Evolutionary conservation across 1,139 yeast species (phyloP).

Genomic region (Debaryomyces robertsiae): DNA sequence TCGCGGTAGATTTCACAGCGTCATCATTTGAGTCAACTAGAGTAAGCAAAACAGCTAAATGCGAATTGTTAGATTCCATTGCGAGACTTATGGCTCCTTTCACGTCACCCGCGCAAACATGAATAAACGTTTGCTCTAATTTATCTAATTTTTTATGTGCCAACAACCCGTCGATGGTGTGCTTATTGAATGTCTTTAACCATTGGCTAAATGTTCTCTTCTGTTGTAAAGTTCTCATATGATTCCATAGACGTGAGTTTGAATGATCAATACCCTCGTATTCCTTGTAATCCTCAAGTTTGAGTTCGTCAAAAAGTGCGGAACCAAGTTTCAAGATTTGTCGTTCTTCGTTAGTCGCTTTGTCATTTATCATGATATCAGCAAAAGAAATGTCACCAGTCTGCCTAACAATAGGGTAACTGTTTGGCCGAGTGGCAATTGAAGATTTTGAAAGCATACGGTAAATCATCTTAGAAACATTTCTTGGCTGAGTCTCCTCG

Average conservation of each 20-base stretch:
- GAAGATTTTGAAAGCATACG: slow-evolving; percentile 24
- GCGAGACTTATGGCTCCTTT: slow-evolving; percentile 65
- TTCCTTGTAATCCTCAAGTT: slow-evolving; percentile 7
- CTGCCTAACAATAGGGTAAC: slow-evolving; percentile 28
- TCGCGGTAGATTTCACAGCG: slow-evolving; percentile 56
- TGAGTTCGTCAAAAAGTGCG: slow-evolving; percentile 25
- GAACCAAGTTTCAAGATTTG: slow-evolving; percentile 17
- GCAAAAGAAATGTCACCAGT: slow-evolving; percentile 26
- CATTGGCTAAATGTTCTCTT: slow-evolving; percentile 48
- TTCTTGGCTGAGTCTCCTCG: slow-evolving; percentile 22
- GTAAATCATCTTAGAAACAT: slow-evolving; percentile 24
- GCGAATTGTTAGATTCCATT: slow-evolving; percentile 58
- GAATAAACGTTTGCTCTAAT: slow-evolving; percentile 53
- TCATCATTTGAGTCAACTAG: slow-evolving; percentile 70
- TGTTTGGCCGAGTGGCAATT: slow-evolving; percentile 25
- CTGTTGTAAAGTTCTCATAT: slow-evolving; percentile 30
- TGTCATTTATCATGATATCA: slow-evolving; percentile 21
- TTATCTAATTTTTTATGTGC: slow-evolving; percentile 28
- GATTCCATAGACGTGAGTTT: slow-evolving; percentile 25
- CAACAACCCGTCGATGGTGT: slow-evolving; percentile 20
- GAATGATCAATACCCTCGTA: slow-evolving; percentile 23
- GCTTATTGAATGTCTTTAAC: slow-evolving; percentile 31
- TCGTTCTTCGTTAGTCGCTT: slow-evolving; percentile 19
- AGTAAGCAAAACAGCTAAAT: slow-evolving; percentile 71
- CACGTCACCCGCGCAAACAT: slow-evolving; percentile 59